Evolutionary conservation across 306 rosid genomes (phyloP).

Genomic region (Rosa rugosa): DNA sequence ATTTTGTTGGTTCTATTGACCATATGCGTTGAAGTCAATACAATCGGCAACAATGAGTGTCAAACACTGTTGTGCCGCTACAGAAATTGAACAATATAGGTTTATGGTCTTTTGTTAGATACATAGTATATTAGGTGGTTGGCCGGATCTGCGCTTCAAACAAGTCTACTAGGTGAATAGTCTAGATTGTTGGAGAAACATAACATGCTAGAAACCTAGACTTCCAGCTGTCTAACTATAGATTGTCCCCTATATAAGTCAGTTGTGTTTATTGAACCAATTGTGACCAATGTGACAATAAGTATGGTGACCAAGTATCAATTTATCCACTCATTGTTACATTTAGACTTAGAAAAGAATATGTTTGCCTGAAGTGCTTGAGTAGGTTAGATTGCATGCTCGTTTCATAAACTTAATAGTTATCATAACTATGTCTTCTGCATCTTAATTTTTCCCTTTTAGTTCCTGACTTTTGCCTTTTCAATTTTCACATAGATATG

Average conservation of each 20-base stretch:
- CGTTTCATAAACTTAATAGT: slow-evolving; percentile 3
- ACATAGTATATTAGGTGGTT: neutral
- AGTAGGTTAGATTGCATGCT: neutral
- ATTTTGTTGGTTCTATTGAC: neutral
- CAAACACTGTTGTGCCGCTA: neutral
- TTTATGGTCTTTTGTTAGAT: neutral
- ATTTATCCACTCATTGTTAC: neutral
- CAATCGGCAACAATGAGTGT: neutral
- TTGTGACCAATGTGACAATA: neutral
- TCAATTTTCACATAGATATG: slow-evolving; percentile 58
- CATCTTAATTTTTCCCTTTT: slow-evolving; percentile 15
- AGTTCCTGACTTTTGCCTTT: slow-evolving; percentile 9
- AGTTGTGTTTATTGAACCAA: neutral
- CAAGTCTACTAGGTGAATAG: slow-evolving; percentile 3
- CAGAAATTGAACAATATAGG: neutral
- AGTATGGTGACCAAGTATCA: neutral
- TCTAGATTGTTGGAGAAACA: neutral
- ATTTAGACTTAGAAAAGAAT: slow-evolving; percentile 2
- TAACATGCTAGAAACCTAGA: neutral
- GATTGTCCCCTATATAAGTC: neutral
- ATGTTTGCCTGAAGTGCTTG: neutral
- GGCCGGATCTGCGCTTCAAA: neutral
- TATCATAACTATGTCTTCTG: slow-evolving; percentile 7
- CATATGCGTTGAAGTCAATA: neutral
- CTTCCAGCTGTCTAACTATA: neutral